Evolutionary conservation across 2,329 filamentous ascomycete species (phyloP), one percentile per base, ranked within the genome.

Genomic region (Ophiostoma piceae): DNA sequence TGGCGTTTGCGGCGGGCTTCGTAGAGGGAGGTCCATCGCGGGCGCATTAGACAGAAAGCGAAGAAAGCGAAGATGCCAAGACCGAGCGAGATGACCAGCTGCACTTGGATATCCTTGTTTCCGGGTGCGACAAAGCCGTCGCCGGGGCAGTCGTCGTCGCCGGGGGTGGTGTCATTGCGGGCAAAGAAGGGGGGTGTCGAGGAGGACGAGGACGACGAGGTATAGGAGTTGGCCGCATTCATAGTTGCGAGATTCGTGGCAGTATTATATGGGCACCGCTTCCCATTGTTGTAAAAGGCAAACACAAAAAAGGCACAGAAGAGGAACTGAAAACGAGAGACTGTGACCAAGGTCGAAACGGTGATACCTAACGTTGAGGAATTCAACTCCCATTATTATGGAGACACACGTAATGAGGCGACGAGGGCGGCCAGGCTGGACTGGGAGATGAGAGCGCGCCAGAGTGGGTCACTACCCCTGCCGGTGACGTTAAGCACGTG

Each of bases 11-110:
- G 89, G 71, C 95, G 88, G 66, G 95, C 95, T 41, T 93, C 90
- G 78, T 98, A 99, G 0, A 99, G 85, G 29, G 89, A 85, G 67
- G 92, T 90, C 95, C 95, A 99, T 87, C 92, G 88, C 73, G 94
- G 93, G 67, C 95, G 90, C 35, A 99, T 83, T 81, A 92, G 88
- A 77, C 92, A 95, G 75, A 96, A 96, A 26, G 87, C 82, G 41
- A 93, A 72, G 75, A 95, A 92, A 41, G 91, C 91, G 6, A 84
- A 83, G 62, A 90, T 73, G 41, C 92, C 92, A 47, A 96, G 82
- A 5, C 84, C 80, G 60, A 91, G 77, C 8, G 92, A 94, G 75
- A 96, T 83, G 71, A 88, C 84, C 68, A 93, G 84, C 80, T 96
- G 92, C 69, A 89, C 86, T 72, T 80, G 78, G 57, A 84, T 78